Percentiles rank a stretch among this genome's conserved stretches.
Conservation (phyloP, 2,329 filamentous ascomycete species). For the Arthrobotrys iridis region DNA sequence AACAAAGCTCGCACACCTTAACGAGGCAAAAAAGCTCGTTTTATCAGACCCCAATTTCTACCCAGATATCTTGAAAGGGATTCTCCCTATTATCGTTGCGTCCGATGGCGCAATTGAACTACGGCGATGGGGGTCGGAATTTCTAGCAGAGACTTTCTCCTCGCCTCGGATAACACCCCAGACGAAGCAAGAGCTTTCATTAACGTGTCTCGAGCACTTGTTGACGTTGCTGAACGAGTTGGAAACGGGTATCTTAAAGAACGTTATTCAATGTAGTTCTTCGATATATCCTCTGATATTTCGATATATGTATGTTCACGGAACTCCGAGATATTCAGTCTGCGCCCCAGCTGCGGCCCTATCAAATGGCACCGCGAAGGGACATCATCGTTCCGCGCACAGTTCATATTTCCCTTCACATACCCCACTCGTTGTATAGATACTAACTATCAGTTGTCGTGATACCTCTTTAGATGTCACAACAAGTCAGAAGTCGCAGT, state of each 20-base stretch:
- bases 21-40: conserved; percentile 88
- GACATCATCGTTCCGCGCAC: neutral
- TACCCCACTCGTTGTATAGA: conserved; percentile 55
- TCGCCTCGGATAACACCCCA: conserved; percentile 81
- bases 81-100: conserved; percentile 85
- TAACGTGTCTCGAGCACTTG: conserved; percentile 80
- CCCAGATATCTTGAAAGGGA: conserved; percentile 87
- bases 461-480: conserved; percentile 73
- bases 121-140: conserved; percentile 94
- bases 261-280: conserved; percentile 84
- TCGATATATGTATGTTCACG: conserved; percentile 82
- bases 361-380: neutral
- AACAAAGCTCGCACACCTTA: conserved; percentile 86
- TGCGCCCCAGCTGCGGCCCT: neutral
- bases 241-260: conserved; percentile 83
- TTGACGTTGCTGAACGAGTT: conserved; percentile 76
- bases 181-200: conserved; percentile 80
- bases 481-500: conserved; percentile 81
- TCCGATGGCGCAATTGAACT: conserved; percentile 78
- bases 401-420: neutral
- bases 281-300: conserved; percentile 93
- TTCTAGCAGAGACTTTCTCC: conserved; percentile 93
- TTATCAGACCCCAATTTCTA: conserved; percentile 88
- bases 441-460: conserved; percentile 18
- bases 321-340: conserved; percentile 13